Evolutionary conservation across 1,284 basidiomycete species (phyloP).

Genomic region (Bondarzewia mesenterica): DNA sequence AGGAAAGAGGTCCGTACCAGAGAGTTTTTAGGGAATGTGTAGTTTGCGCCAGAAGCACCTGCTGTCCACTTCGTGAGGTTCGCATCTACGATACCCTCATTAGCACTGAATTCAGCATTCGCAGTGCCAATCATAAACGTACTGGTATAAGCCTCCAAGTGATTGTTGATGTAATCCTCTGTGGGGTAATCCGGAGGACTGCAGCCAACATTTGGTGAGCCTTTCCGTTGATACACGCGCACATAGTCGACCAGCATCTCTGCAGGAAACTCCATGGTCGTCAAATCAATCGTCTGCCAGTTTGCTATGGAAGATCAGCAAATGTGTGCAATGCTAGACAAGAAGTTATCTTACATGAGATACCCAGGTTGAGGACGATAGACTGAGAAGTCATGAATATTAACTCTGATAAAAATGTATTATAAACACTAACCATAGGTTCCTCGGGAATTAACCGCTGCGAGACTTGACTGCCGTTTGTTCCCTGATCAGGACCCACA

Average conservation of each 20-base stretch:
- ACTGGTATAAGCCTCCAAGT: slow-evolving; percentile 32
- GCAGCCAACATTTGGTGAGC: slow-evolving; percentile 43
- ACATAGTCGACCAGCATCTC: slow-evolving; percentile 52
- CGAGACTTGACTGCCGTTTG: slow-evolving; percentile 38
- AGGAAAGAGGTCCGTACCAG: too few species aligned
- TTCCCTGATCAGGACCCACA: slow-evolving; percentile 43
- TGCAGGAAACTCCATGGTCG: slow-evolving; percentile 36
- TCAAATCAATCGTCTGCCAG: slow-evolving; percentile 41
- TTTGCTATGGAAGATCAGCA: slow-evolving; percentile 23
- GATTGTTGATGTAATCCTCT: slow-evolving; percentile 34
- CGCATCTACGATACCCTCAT: slow-evolving; percentile 46
- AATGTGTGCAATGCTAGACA: not conserved
- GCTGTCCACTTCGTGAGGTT: slow-evolving; percentile 26
- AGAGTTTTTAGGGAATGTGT: slow-evolving; percentile 19
- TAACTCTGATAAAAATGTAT: slow-evolving; percentile 1
- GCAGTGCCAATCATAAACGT: slow-evolving; percentile 15
- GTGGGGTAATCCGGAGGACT: slow-evolving; percentile 47
- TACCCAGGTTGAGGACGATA: slow-evolving; percentile 33
- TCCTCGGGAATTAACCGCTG: slow-evolving; percentile 45
- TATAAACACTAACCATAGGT: slow-evolving; percentile 38
- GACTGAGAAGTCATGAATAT: slow-evolving; percentile 18
- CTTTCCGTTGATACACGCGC: slow-evolving; percentile 44
- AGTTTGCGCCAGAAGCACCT: slow-evolving; percentile 11
- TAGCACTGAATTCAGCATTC: slow-evolving; percentile 26
- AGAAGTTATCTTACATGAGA: slow-evolving; percentile 25